Evolutionary conservation across 2,329 filamentous ascomycete species (phyloP), one percentile per base, ranked within the genome.

Genomic region (Canariomyces notabilis): DNA sequence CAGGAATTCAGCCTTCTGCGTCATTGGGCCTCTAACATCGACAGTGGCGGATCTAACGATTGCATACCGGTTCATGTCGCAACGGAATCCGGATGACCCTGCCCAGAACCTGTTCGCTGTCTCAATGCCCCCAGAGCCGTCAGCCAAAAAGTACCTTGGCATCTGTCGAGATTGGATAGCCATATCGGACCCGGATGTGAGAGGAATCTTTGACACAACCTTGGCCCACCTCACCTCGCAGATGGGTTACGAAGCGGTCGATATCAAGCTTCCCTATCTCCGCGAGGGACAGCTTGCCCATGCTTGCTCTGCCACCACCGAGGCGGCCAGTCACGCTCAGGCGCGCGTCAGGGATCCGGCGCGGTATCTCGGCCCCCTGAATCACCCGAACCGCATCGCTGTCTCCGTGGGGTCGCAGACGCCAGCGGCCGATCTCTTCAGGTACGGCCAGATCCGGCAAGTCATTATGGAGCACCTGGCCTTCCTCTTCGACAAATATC

Each of bases 381-480:
- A 80, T 14, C 67, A 81, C 3, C 72, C 82, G 8, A 94, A 88
- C 67, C 79, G 81, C 53, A 66, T 95, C 18, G 70, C 93, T 31
- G 68, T 94, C 50, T 72, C 74, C 2, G 71, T 89, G 9, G 84
- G 75, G 21, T 67, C 72, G 37, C 78, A 81, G 57, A 85, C 85
- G 0, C 73, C 81, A 0, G 80, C 81, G 0, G 70, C 73, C 1
- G 89, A 95, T 60, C 81, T 86, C 57, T 66, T 91, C 48, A 80
- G 83, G 51, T 83, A 82, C 36, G 85, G 87, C 57, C 79, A 85
- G 56, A 65, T 96, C 22, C 82, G 90, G 20, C 77, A 80, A 29
- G 67, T 91, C 29, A 69, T 91, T 44, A 95, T 94, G 88, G 73
- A 77, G 29, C 88, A 94, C 65, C 71, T 94, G 9, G 79, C 86